Conservation (phyloP, 768 basidiomycete species). For the Dioszegia aurantiaca region DNA sequence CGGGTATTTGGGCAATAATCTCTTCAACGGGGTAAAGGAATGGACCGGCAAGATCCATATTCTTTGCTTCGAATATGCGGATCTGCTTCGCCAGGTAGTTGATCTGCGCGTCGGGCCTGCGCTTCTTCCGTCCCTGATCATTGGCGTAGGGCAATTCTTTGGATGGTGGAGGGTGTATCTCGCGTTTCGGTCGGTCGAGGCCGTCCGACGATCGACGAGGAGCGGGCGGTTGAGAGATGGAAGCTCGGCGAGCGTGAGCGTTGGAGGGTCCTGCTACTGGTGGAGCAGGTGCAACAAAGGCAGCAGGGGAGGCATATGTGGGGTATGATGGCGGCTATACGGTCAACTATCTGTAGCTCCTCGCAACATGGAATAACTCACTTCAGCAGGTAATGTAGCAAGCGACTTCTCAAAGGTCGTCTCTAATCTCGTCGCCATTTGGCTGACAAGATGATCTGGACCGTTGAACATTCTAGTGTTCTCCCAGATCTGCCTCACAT, state of each 20-base stretch:
- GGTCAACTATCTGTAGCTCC: not conserved
- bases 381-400: slow-evolving; percentile 79
- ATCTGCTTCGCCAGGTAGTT: slow-evolving; percentile 75
- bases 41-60: slow-evolving; percentile 67
- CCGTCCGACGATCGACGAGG: slow-evolving; percentile 65
- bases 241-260: slow-evolving; percentile 61
- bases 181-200: slow-evolving; percentile 79
- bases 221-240: slow-evolving; percentile 69
- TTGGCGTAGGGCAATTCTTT: slow-evolving; percentile 85
- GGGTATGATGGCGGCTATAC: slow-evolving; percentile 3
- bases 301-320: slow-evolving; percentile 18
- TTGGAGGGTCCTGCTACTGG: slow-evolving; percentile 29
- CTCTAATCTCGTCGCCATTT: slow-evolving; percentile 78
- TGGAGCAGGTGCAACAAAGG: slow-evolving; percentile 20
- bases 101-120: slow-evolving; percentile 72
- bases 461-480: slow-evolving; percentile 94
- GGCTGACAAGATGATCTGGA: slow-evolving; percentile 72
- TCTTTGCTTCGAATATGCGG: slow-evolving; percentile 70
- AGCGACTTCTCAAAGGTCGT: slow-evolving; percentile 83
- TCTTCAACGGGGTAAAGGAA: slow-evolving; percentile 93
- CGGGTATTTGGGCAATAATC: slow-evolving; percentile 64
- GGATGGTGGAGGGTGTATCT: slow-evolving; percentile 91
- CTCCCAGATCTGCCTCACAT: slow-evolving; percentile 81
- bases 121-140: slow-evolving; percentile 59
- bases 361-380: slow-evolving; percentile 53